Conservation (phyloP, 352 stramenopile species). For the Phytopythium mirpurense region DNA sequence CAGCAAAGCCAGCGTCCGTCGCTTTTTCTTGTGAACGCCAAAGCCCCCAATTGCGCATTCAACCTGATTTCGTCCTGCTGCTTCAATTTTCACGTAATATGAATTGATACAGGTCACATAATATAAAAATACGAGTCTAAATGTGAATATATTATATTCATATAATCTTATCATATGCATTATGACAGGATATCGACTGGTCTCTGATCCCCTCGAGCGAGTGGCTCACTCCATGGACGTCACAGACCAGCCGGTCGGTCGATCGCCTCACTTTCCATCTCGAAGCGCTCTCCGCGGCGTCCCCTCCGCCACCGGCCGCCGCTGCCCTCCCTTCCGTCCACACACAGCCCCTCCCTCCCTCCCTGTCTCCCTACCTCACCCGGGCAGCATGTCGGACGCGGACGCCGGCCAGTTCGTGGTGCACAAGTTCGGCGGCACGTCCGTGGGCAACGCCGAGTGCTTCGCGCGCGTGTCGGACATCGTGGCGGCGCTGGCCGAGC, state of each 20-base stretch:
- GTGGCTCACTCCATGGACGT: too few species aligned
- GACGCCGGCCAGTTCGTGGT: slow-evolving; percentile 77
- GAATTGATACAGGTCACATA: background rate
- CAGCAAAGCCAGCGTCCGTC: background rate
- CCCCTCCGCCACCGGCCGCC: background rate
- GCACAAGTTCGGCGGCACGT: slow-evolving; percentile 98
- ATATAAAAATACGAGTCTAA: background rate
- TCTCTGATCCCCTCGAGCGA: too few species aligned
- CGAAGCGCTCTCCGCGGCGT: background rate
- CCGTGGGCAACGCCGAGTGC: slow-evolving; percentile 89
- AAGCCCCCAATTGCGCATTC: background rate
- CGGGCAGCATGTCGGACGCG: background rate
- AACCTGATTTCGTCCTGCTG: background rate
- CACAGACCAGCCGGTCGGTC: too few species aligned
- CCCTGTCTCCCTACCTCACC: too few species aligned
- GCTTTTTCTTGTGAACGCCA: background rate
- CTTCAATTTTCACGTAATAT: background rate
- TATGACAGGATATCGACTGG: too few species aligned
- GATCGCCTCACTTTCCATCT: background rate
- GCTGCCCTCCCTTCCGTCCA: too few species aligned
- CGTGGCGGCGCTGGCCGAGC: slow-evolving; percentile 34
- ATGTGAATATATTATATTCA: background rate
- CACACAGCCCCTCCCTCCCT: background rate
- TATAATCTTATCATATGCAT: too few species aligned
- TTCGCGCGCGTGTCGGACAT: slow-evolving; percentile 86